Evolutionary conservation across 331 rosid genomes (phyloP).

Genomic region (Quercus phellos): DNA sequence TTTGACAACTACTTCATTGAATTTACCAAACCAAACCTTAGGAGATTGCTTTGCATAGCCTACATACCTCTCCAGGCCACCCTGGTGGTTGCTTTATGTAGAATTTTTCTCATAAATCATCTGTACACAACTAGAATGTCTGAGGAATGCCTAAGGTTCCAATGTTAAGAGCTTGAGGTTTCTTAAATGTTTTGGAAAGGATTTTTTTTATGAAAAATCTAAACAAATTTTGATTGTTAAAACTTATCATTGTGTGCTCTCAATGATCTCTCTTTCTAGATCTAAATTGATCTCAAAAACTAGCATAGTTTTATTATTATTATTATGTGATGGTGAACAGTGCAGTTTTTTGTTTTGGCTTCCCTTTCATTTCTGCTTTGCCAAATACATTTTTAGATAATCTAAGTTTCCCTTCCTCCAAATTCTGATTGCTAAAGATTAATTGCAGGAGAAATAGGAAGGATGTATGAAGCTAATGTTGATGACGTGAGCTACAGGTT

Average conservation of each 20-base stretch:
- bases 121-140: not conserved
- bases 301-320: not conserved
- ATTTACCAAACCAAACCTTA: too few relatives aligned
- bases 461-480: slow-evolving; percentile 95
- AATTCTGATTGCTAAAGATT: slow-evolving; percentile 6
- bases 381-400: not conserved
- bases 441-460: slow-evolving; percentile 78
- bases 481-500: slow-evolving; percentile 96
- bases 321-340: not conserved
- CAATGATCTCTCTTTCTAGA: not conserved
- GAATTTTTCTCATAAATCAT: not conserved
- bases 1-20: too few relatives aligned
- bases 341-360: not conserved
- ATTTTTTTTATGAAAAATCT: too few relatives aligned
- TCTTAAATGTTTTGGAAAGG: not conserved
- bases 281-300: not conserved
- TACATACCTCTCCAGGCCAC: too few relatives aligned
- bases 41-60: too few relatives aligned
- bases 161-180: not conserved
- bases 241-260: not conserved
- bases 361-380: not conserved
- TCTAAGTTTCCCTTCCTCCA: not conserved
- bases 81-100: too few relatives aligned
- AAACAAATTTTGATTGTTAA: too few relatives aligned
- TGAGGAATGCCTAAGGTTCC: not conserved